A percentile compares a stretch with the other conserved stretches of the same genome.
Evolutionary conservation across 495 filamentous ascomycete species (phyloP).

Genomic region (Trichoderma virens): DNA sequence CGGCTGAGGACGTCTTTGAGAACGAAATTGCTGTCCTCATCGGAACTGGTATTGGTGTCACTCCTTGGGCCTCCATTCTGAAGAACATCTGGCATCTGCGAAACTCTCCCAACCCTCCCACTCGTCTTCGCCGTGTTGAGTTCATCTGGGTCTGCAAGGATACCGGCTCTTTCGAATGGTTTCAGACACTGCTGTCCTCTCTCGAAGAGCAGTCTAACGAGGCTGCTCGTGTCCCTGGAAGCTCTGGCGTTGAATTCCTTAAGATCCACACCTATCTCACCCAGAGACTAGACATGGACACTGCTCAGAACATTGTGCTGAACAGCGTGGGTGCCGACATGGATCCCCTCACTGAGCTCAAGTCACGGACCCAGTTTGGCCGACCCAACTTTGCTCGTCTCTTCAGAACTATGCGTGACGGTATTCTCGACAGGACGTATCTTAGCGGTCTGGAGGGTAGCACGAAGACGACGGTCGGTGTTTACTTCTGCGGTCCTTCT

Average conservation of each 20-base stretch:
- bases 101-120: slow-evolving; percentile 73
- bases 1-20: slow-evolving; percentile 94
- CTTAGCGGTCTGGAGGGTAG: slow-evolving; percentile 69
- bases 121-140: slow-evolving; percentile 85
- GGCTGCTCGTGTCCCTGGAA: slow-evolving; percentile 54
- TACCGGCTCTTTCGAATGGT: slow-evolving; percentile 96
- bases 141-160: slow-evolving; percentile 99
- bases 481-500: slow-evolving; percentile 86
- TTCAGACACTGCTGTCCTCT: slow-evolving; percentile 84
- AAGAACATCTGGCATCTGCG: slow-evolving; percentile 99
- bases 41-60: slow-evolving; percentile 95
- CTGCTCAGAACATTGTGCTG: slow-evolving; percentile 90
- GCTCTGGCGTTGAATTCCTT: slow-evolving; percentile 72
- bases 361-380: slow-evolving; percentile 87
- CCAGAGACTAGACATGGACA: slow-evolving; percentile 83
- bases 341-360: slow-evolving; percentile 89
- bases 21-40: slow-evolving; percentile 97
- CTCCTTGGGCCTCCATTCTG: slow-evolving; percentile 92
- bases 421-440: slow-evolving; percentile 78
- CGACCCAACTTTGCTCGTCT: slow-evolving; percentile 82
- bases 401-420: slow-evolving; percentile 78
- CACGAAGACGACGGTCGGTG: slow-evolving; percentile 76
- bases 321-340: slow-evolving; percentile 82
- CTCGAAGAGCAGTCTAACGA: slow-evolving; percentile 80
- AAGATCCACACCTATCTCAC: slow-evolving; percentile 98